These are phyloP conservation scores for Bodo saltans DNA, from an alignment of 78 protist genomes.

Conservation along the genomic window DNA sequence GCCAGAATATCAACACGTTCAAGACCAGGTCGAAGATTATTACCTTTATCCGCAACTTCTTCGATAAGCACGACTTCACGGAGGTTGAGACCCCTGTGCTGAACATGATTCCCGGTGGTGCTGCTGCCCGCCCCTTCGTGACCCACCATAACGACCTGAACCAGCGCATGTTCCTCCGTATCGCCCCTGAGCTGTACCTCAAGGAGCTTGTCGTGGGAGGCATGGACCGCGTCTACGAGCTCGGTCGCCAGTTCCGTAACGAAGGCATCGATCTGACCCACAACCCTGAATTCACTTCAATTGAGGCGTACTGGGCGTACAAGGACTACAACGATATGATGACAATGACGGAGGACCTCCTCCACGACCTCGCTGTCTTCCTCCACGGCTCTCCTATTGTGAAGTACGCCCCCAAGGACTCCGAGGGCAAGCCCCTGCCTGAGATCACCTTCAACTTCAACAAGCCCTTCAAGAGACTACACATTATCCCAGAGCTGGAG, in stretches of 20 bases:
- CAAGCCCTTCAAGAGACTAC: slow-evolving; percentile 90
- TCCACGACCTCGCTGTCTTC: slow-evolving; percentile 53
- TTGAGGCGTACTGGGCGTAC: slow-evolving; percentile 99
- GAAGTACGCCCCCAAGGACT: slow-evolving; percentile 59
- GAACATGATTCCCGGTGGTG: slow-evolving; percentile 96
- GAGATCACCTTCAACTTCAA: slow-evolving; percentile 89
- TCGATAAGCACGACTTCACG: slow-evolving; percentile 78
- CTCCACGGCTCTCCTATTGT: slow-evolving; percentile 56
- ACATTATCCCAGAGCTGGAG: slow-evolving; percentile 81
- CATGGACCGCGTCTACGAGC: slow-evolving; percentile 97
- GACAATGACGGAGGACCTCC: slow-evolving; percentile 85
- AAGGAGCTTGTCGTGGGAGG: slow-evolving; percentile 98
- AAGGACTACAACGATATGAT: slow-evolving; percentile 99
- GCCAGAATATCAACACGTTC: slow-evolving; percentile 56
- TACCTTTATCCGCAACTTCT: slow-evolving; percentile 69
- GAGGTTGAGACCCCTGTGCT: slow-evolving; percentile 98
- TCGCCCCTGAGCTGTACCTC: slow-evolving; percentile 99
- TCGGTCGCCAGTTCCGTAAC: slow-evolving; percentile 98
- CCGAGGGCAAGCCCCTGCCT: slow-evolving; percentile 37
- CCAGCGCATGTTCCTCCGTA: slow-evolving; percentile 91
- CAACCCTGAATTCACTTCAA: slow-evolving; percentile 99
- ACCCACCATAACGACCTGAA: slow-evolving; percentile 97
- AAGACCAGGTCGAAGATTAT: slow-evolving; percentile 73
- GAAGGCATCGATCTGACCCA: slow-evolving; percentile 98
- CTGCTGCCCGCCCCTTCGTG: slow-evolving; percentile 97